Evolutionary conservation across 495 filamentous ascomycete species (phyloP).

Genomic region (Xylaria castorea): DNA sequence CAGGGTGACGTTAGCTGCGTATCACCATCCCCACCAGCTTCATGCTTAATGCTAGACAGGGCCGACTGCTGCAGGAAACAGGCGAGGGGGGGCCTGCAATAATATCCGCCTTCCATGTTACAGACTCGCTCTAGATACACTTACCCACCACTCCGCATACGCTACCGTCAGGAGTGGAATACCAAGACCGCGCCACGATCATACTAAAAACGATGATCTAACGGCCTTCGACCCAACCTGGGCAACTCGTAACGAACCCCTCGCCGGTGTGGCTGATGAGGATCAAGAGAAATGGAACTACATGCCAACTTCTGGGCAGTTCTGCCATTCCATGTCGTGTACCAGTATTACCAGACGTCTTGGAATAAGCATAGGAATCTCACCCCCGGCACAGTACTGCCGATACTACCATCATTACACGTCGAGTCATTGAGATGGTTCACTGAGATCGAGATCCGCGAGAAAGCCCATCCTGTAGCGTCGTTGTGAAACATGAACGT

Average conservation of each 20-base stretch:
- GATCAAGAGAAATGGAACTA: constrained; percentile 1
- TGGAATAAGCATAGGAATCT: constrained; percentile 2
- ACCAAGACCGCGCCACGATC: constrained; percentile 10
- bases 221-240: constrained; percentile 27
- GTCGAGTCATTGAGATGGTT: not conserved
- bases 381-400: not conserved
- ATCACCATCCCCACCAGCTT: constrained; percentile 19
- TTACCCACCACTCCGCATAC: not conserved
- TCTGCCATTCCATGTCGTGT: constrained; percentile 23
- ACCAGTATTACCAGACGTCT: not conserved
- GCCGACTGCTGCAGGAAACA: constrained; percentile 6
- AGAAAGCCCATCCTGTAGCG: constrained; percentile 8
- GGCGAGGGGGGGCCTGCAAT: not conserved
- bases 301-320: constrained; percentile 12
- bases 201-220: constrained; percentile 22
- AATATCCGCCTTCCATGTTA: not conserved
- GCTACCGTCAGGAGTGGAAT: not conserved
- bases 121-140: constrained; percentile 8
- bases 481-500: not conserved
- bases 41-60: not conserved
- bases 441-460: constrained; percentile 15
- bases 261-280: constrained; percentile 18
- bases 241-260: constrained; percentile 15
- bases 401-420: not conserved
- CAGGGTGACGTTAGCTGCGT: constrained; percentile 28